Evolutionary conservation across 1,284 basidiomycete genomes (phyloP), one percentile per base, ranked within the genome.

Genomic region (Trametes hirsuta): DNA sequence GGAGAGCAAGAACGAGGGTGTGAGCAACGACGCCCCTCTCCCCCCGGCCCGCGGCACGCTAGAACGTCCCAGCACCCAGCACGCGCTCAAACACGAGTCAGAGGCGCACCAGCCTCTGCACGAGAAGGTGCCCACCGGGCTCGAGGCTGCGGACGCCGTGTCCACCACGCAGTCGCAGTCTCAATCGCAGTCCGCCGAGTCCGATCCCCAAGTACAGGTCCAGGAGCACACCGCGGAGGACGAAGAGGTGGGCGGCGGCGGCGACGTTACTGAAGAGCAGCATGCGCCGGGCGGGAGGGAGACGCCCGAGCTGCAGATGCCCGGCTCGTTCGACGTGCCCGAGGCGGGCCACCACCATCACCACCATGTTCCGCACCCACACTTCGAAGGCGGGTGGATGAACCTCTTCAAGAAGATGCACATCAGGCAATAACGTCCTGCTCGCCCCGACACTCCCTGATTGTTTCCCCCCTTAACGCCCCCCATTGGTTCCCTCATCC

Each of bases 321-420:
- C 83, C 1, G 84, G 83, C 3, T 79, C 79, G 39, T 83, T 84
- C 59, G 71, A 77, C 61, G 46, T 75, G n/a, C 58, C 63, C 14
- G 57, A 53, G 48, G 51, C 50, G 37, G 53, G 47, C 15, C 58
- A 63, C 42, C 58, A 55, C 30, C 66, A 69, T 42, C 58, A 59
- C 6, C 64, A 63, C 49, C 53, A 62, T 30, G 30, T 30, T 24
- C 63, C 49, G n/a, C 62, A 65, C 37, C 63, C 52, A 37, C 62
- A 63, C 47, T 64, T 58, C 50, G 67, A 66, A 34, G 65, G 63
- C 36, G 61, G 63, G 12, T 63, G 66, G 56, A 49, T 60, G 60
- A 59, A 59, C 11, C 46, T 70, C 30, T 66, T 70, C 53, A 66
- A 61, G 50, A 68, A 67, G 61, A 39, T 68, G 57, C 69, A 64